Evolutionary conservation across 139 green algal species (phyloP).

Genomic region (Chlamydomonas sphaeroides): DNA sequence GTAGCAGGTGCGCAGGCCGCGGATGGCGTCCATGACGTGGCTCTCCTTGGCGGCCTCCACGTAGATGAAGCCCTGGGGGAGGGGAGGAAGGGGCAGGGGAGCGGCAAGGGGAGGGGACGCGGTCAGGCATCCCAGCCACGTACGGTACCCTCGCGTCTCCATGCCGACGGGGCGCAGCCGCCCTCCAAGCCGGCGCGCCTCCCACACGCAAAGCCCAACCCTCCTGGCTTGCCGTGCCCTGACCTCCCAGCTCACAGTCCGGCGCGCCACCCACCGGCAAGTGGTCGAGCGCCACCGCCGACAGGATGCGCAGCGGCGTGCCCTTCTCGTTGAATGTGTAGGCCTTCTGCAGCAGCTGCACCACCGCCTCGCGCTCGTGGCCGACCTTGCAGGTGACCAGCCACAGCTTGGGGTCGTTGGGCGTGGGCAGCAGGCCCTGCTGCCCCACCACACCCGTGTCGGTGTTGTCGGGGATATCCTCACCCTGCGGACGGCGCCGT

Average conservation of each 20-base stretch:
- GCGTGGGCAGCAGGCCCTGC: slow-evolving; percentile 91
- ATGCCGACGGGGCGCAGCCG: too few relatives aligned
- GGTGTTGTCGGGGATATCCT: slow-evolving; percentile 52
- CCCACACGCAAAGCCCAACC: too few relatives aligned
- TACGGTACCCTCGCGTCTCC: too few relatives aligned
- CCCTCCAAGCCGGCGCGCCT: too few relatives aligned
- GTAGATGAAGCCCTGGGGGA: slow-evolving; percentile 90
- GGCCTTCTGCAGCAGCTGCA: slow-evolving; percentile 93
- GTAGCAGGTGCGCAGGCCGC: slow-evolving; percentile 85
- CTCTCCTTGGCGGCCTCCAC: slow-evolving; percentile 93
- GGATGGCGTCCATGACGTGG: slow-evolving; percentile 88
- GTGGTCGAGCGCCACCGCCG: slow-evolving; percentile 90
- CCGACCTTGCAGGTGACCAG: slow-evolving; percentile 81
- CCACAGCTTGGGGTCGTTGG: slow-evolving; percentile 95
- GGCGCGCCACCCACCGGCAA: slow-evolving; percentile 85
- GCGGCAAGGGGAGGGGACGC: too few relatives aligned
- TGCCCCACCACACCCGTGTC: slow-evolving; percentile 79
- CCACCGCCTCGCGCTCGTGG: slow-evolving; percentile 81
- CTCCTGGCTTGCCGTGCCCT: neutral
- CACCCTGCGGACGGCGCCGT: slow-evolving; percentile 23
- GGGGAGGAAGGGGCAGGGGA: neutral
- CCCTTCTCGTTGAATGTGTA: slow-evolving; percentile 68
- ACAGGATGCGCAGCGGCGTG: slow-evolving; percentile 88
- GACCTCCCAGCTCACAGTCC: neutral
- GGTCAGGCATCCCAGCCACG: too few relatives aligned